Conservation (phyloP, 2,329 filamentous ascomycete genomes). For the Aspergillus oerlinghausenensis region DNA sequence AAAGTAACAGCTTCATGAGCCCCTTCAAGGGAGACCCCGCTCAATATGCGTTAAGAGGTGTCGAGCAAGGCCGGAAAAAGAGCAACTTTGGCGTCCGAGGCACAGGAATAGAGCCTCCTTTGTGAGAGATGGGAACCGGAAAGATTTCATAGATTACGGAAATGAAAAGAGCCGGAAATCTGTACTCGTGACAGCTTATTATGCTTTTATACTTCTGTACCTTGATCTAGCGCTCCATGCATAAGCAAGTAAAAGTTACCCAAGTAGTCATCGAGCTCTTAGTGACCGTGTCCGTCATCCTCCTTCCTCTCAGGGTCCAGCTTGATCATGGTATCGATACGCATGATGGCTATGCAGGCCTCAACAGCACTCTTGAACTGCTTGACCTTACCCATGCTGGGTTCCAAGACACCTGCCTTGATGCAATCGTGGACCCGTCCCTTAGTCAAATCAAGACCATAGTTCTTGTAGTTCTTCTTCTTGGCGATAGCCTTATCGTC, state of each 20-base stretch:
- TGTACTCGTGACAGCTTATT: not conserved
- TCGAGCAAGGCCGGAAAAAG: not conserved
- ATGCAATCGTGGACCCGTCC: constrained; percentile 90
- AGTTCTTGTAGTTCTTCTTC: constrained; percentile 98
- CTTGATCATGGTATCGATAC: constrained; percentile 98
- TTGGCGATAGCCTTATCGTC: constrained; percentile 85
- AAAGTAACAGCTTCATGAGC: not conserved
- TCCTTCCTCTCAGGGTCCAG: constrained; percentile 83
- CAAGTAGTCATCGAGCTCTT: constrained; percentile 19
- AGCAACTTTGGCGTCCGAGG: not conserved
- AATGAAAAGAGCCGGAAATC: not conserved
- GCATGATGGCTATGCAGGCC: constrained; percentile 98
- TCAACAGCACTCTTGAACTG: constrained; percentile 98
- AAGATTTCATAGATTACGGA: not conserved
- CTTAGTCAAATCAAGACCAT: constrained; percentile 83
- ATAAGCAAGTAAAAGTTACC: not conserved
- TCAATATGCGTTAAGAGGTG: not conserved
- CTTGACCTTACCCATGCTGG: constrained; percentile 95
- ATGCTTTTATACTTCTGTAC: not conserved
- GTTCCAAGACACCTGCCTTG: constrained; percentile 92
- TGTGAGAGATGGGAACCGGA: too few relatives aligned
- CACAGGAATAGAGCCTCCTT: not conserved
- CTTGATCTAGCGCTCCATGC: not conserved
- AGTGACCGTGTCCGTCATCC: constrained; percentile 84
- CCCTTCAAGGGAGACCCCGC: not conserved